Conservation (phyloP, 2,329 filamentous ascomycete genomes). For the Trichocomaceae sp. region DNA sequence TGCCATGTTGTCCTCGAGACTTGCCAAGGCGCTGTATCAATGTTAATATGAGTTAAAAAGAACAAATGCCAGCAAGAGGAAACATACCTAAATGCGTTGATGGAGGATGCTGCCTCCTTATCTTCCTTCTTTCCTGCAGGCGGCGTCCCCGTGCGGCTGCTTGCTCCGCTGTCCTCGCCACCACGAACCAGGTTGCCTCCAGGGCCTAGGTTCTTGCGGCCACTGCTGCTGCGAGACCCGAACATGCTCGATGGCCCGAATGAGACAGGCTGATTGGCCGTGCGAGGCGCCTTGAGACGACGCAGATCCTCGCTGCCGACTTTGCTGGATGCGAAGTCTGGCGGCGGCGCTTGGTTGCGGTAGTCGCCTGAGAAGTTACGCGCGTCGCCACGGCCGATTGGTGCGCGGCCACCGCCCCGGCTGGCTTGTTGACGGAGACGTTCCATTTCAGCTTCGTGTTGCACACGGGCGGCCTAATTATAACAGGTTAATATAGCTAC, state of each 20-base stretch:
- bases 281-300: conserved; percentile 60
- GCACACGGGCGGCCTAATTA: conserved; percentile 59
- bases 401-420: conserved; percentile 63
- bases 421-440: conserved; percentile 44
- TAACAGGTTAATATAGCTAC: not conserved
- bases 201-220: conserved; percentile 64
- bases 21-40: conserved; percentile 39
- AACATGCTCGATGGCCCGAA: conserved; percentile 86
- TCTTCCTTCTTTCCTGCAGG: conserved; percentile 60
- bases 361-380: conserved; percentile 72
- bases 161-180: conserved; percentile 77
- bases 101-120: conserved; percentile 59
- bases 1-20: conserved; percentile 42
- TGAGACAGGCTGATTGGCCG: conserved; percentile 55
- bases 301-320: conserved; percentile 88
- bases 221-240: conserved; percentile 82
- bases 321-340: conserved; percentile 66
- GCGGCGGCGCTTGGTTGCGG: conserved; percentile 60
- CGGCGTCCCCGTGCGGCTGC: conserved; percentile 84
- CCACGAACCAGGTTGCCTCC: conserved; percentile 65
- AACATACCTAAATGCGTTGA: conserved; percentile 89
- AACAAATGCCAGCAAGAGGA: conserved; percentile 2
- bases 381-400: conserved; percentile 75
- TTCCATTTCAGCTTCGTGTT: conserved; percentile 71
- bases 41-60: not conserved